Conservation (phyloP, 495 filamentous ascomycete genomes). For the Penicillium salamii region DNA sequence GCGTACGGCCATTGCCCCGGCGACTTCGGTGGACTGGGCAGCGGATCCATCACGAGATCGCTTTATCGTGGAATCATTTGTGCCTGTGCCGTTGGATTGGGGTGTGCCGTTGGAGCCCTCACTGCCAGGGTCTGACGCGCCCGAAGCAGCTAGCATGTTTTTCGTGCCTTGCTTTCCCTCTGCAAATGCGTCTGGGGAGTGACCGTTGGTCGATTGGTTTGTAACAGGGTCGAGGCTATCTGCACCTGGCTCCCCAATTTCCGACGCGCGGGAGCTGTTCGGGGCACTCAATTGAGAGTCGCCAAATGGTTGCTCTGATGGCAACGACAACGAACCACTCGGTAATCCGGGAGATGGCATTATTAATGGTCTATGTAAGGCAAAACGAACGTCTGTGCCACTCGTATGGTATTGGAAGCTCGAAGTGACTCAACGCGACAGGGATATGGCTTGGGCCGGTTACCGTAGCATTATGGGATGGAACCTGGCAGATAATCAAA, state of each 20-base stretch:
- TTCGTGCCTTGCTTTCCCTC: slow-evolving; percentile 60
- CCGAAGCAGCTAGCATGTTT: slow-evolving; percentile 49
- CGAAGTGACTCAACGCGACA: slow-evolving; percentile 22
- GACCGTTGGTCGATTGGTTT: slow-evolving; percentile 30
- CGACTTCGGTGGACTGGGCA: slow-evolving; percentile 27
- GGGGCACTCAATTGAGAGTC: slow-evolving; percentile 28
- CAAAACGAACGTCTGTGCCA: slow-evolving; percentile 13
- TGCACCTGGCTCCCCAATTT: slow-evolving; percentile 22
- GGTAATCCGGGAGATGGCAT: slow-evolving; percentile 42
- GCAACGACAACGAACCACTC: slow-evolving; percentile 19
- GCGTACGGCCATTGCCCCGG: slow-evolving; percentile 28
- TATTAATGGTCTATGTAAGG: slow-evolving; percentile 8
- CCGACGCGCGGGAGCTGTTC: slow-evolving; percentile 23
- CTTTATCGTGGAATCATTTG: slow-evolving; percentile 51
- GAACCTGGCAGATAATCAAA: slow-evolving; percentile 15
- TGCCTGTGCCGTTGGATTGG: slow-evolving; percentile 31
- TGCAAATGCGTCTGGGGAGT: slow-evolving; percentile 36
- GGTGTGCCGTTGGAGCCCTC: slow-evolving; percentile 30
- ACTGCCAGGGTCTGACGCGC: slow-evolving; percentile 21
- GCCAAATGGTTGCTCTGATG: slow-evolving; percentile 21
- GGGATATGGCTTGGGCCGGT: slow-evolving; percentile 12
- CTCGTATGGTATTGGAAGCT: slow-evolving; percentile 19
- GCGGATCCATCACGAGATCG: slow-evolving; percentile 59
- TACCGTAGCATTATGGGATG: slow-evolving; percentile 40
- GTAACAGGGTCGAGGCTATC: slow-evolving; percentile 21